Base-by-base conservation (phyloP, 2,329 filamentous ascomycete species). In the Venturia carpophila region DNA sequence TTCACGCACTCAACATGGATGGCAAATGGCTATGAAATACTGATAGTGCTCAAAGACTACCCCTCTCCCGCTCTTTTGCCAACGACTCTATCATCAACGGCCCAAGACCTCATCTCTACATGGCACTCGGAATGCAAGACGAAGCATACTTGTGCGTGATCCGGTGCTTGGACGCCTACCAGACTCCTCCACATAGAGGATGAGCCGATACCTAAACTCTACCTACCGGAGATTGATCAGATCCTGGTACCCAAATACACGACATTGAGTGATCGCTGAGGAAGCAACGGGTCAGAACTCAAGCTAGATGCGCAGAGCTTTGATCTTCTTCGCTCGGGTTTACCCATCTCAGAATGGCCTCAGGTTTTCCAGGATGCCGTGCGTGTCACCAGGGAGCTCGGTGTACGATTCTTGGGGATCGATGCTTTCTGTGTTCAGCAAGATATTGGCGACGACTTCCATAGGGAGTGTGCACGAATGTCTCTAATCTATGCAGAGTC, bases 321-420 rank as follows among this genome's bases (percentile, higher is more conserved):
- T 5, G 15, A 17, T 5, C 6, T 7, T 15, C 43, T 47, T 21
- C 43, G 43, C 15, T 21, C 43, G 5, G 13, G 43, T 5, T 47
- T 7, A 15, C 43, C 13, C 5, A 47, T 47, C 5, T 47, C 43
- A 5, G 15, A 5, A 21, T 21, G 6, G 13, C 43, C 43, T 47
- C 43, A 47, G 15, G 15, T 11, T 39, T 47, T 17, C 43, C 43
- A 47, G 43, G 61, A 66, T 42, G 64, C 64, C 5, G 43, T 65
- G 10, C 3, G 5, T 9, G 63, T 70, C 58, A 71, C 71, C 43
- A 73, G 74, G 65, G 76, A 73, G 30, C 70, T 79, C 49, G 75
- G 74, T 65, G 72, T 67, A 75, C 67, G 42, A 45, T 71, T 69
- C 58, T 41, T 73, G 13, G 72, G 71, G 71, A 71, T 73, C 30